phyloP scores from a whole-genome alignment of 2,329 filamentous ascomycete species.

The Polytolypa hystricis region DNA sequence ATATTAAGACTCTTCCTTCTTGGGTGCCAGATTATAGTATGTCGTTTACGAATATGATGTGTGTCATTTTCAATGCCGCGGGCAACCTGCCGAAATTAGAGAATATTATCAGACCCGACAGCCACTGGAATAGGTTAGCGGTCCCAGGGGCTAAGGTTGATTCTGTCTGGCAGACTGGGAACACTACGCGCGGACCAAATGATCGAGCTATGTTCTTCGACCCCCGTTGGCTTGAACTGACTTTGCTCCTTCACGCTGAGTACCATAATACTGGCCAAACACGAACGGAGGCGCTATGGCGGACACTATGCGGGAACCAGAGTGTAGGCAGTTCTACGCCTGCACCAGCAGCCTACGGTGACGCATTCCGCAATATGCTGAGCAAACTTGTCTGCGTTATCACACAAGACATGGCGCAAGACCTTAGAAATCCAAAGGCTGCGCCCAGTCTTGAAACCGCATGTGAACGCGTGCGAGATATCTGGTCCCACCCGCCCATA shows the following conservation, averaged over 20 bases:
- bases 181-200: constrained; percentile 1
- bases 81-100: constrained; percentile 3
- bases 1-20: constrained; percentile 8
- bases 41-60: constrained; percentile 7
- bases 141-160: constrained; percentile 9
- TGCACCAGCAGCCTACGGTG: constrained; percentile 6
- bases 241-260: constrained; percentile 5
- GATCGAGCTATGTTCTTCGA: constrained; percentile 9
- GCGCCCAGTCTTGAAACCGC: constrained; percentile 1
- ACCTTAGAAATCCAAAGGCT: not conserved
- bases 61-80: constrained; percentile 3
- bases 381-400: constrained; percentile 6
- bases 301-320: constrained; percentile 9
- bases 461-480: not conserved
- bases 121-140: constrained; percentile 4
- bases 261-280: constrained; percentile 8
- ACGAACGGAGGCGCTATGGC: constrained; percentile 10
- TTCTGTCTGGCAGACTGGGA: constrained; percentile 7
- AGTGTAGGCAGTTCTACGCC: constrained; percentile 1
- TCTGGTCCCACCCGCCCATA: constrained; percentile 3
- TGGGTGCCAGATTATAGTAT: constrained; percentile 10
- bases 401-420: constrained; percentile 3
- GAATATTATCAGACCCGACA: not conserved
- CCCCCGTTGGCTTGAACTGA: constrained; percentile 8
- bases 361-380: constrained; percentile 8